Conservation (phyloP, 495 filamentous ascomycete species). For the Neurospora hispaniola region DNA sequence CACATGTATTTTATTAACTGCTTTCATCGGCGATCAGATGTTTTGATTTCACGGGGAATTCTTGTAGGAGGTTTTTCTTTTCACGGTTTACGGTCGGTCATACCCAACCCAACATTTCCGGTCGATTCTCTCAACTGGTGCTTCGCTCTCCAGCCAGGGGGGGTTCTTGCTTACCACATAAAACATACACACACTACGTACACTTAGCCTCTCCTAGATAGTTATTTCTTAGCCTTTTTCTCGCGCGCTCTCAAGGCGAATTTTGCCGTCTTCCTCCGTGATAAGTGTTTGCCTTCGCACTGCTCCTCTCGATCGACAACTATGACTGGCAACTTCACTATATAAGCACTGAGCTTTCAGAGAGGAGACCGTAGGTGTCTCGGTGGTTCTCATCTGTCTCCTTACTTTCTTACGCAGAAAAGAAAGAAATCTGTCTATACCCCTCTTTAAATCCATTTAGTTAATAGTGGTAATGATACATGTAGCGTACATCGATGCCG, state of each 20-base stretch:
- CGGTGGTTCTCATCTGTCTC: background rate
- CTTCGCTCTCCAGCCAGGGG: background rate
- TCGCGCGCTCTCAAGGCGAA: background rate
- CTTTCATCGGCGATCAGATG: background rate
- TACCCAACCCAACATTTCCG: background rate
- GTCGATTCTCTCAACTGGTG: background rate
- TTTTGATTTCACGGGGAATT: background rate
- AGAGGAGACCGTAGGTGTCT: background rate
- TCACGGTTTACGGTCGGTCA: background rate
- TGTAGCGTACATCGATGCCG: constrained; percentile 3
- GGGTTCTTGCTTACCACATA: background rate
- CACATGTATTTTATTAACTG: constrained; percentile 5
- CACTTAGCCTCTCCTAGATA: constrained; percentile 1
- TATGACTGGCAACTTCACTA: no score
- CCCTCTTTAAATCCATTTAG: background rate
- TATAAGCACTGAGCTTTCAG: no score
- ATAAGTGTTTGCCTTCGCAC: background rate
- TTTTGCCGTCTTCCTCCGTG: background rate
- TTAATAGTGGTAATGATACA: constrained; percentile 5
- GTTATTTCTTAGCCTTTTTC: background rate
- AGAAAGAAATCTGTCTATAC: background rate
- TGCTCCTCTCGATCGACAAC: no score
- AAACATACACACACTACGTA: background rate
- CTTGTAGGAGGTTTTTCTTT: background rate
- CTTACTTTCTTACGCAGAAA: background rate